A percentile compares a stretch with the other conserved stretches of the same genome.
These are phyloP conservation scores for Lachnellula arida DNA, from an alignment of 2,329 filamentous ascomycete species.

Conservation along the genomic window DNA sequence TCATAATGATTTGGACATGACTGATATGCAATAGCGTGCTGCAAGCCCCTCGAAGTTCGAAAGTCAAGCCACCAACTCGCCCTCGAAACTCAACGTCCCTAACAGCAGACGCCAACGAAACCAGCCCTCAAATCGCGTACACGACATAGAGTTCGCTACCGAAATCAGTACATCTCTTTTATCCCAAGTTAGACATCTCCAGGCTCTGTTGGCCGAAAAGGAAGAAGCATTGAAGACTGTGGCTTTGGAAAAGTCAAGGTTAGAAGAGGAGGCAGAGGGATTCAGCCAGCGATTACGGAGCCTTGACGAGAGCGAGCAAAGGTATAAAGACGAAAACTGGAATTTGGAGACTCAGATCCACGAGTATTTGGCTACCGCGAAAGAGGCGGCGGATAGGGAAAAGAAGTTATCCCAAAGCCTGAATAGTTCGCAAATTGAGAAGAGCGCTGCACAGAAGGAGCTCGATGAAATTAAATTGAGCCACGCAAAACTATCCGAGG, in stretches of 20 bases:
- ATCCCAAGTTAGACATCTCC: constrained; percentile 87
- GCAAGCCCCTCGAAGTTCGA: constrained; percentile 75
- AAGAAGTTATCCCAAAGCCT: constrained; percentile 73
- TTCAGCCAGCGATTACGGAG: constrained; percentile 75
- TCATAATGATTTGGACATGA: constrained; percentile 7
- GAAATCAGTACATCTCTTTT: constrained; percentile 95
- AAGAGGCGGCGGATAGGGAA: constrained; percentile 76
- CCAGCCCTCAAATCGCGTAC: constrained; percentile 79
- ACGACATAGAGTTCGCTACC: constrained; percentile 97
- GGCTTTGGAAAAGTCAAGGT: constrained; percentile 67
- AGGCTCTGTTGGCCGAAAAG: constrained; percentile 77
- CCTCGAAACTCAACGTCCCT: constrained; percentile 82
- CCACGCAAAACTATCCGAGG: constrained; percentile 75
- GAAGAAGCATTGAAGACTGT: constrained; percentile 78
- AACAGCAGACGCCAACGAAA: constrained; percentile 79
- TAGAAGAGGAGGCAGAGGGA: constrained; percentile 78
- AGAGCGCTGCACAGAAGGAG: constrained; percentile 74
- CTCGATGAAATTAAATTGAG: constrained; percentile 82
- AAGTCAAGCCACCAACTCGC: constrained; percentile 77
- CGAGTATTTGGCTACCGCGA: constrained; percentile 68
- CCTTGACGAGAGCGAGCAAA: constrained; percentile 89
- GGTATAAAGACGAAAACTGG: constrained; percentile 99
- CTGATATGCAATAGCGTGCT: constrained; percentile 50
- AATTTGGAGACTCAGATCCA: constrained; percentile 89
- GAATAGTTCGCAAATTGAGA: constrained; percentile 66